Evolutionary conservation across 2,329 filamentous ascomycete genomes (phyloP).

Genomic region (Nakataea oryzae): DNA sequence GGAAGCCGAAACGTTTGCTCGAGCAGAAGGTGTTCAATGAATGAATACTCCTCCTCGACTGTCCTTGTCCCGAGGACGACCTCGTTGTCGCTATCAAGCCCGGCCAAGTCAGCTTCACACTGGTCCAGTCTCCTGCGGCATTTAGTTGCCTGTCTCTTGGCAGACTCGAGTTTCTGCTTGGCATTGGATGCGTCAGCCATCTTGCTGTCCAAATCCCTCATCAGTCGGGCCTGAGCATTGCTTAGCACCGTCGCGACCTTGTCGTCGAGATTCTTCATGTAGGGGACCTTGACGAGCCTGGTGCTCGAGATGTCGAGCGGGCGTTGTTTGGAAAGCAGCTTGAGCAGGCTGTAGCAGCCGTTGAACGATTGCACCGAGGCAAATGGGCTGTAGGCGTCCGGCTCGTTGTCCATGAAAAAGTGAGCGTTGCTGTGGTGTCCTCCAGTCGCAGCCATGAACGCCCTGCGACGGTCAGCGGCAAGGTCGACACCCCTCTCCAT

Average conservation of each 20-base stretch:
- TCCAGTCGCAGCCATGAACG: neutral
- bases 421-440: neutral
- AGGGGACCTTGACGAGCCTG: neutral
- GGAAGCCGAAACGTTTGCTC: neutral
- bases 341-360: neutral
- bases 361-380: neutral
- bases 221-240: neutral
- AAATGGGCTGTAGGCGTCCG: neutral
- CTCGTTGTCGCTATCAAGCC: neutral
- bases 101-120: neutral
- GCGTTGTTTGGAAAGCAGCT: neutral
- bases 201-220: neutral
- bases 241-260: neutral
- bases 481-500: neutral
- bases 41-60: neutral
- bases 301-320: neutral
- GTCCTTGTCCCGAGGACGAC: neutral
- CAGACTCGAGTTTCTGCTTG: neutral
- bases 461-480: neutral
- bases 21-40: neutral
- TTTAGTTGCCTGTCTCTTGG: neutral
- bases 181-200: neutral
- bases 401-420: constrained; percentile 1
- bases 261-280: neutral
- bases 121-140: neutral